Base-by-base conservation (phyloP, 331 rosid genomes). In the Prunus yedoensis region DNA sequence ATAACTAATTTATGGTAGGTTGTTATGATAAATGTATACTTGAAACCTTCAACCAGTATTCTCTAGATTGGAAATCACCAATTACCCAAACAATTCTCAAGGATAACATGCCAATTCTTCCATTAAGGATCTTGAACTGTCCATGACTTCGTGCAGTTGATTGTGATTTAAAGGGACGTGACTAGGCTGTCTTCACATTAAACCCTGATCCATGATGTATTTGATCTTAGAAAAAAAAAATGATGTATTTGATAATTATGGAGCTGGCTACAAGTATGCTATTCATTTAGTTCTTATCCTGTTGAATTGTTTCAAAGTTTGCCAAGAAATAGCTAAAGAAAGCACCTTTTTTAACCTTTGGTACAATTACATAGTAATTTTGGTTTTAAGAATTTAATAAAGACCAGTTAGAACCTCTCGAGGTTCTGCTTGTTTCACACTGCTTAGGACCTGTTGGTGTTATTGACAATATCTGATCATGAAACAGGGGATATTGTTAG, bases 401-500 rank as follows among this genome's bases (percentile, higher is more conserved):
- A 61, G 49, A 74, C 66, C 75, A 52, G 66, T 73, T 53, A 61
- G 47, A 65, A 66, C 66, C 25, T 74, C 56, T 75, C 67, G 65
- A 50, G 38, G 57, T 80, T 76, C 45, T 80, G 68, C 66, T 62
- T 68, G 71, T 58, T 75, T 75, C 66, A 41, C 28, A 17, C 52
- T 70, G 30, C 64, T n/a, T 66, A 46, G 32, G 71, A 43, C 79
- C 70, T 60, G 54, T 78, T 62, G 10, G 47, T 53, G 15, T 57
- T 60, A 38, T 52, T 80, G 63, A 78, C 58, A 77, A 82, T 25
- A 53, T 61, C 13, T 63, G 35, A 35, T 66, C 69, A 52, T 81
- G 86, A 70, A 70, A 82, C 93, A 94, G 99, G 99, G 74, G 85
- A 87, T 79, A 76, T 78, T 16, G 76, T 83, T 81, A 81, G 87